Evolutionary conservation across 1,284 basidiomycete species (phyloP).

Genomic region (Boletus semigastroideus): DNA sequence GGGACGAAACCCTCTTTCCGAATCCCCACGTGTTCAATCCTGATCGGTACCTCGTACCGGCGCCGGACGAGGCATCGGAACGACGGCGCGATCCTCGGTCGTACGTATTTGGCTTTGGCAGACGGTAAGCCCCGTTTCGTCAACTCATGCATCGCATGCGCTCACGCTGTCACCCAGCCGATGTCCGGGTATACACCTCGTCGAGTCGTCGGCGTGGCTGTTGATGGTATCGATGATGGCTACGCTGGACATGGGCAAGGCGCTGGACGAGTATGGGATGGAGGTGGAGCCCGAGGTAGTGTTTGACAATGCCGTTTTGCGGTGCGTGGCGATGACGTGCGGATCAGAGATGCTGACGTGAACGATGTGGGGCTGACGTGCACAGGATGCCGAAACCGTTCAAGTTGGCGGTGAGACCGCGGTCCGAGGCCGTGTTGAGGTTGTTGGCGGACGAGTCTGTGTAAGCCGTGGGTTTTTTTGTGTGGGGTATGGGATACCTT

Average conservation of each 20-base stretch:
- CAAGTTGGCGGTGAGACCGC: constrained; percentile 45
- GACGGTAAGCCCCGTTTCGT: constrained; percentile 39
- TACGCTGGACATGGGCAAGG: constrained; percentile 50
- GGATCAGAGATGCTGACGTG: not conserved
- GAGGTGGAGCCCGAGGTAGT: constrained; percentile 44
- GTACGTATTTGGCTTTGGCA: constrained; percentile 56
- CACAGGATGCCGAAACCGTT: constrained; percentile 47
- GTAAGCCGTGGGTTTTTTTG: not conserved
- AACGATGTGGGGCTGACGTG: not conserved
- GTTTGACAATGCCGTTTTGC: constrained; percentile 52
- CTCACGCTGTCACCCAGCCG: constrained; percentile 26
- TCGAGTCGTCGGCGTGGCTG: constrained; percentile 55
- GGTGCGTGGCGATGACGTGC: too few relatives aligned
- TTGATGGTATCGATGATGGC: constrained; percentile 51
- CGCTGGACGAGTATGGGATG: constrained; percentile 46
- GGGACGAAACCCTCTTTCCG: constrained; percentile 46
- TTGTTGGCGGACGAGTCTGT: constrained; percentile 35
- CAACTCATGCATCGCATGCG: not conserved
- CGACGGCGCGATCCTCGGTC: constrained; percentile 44
- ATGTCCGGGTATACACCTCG: constrained; percentile 52
- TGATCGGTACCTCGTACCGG: constrained; percentile 44
- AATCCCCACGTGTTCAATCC: constrained; percentile 49
- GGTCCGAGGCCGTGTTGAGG: constrained; percentile 45
- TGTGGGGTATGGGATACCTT: not conserved
- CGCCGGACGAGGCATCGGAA: constrained; percentile 32